Conservation (phyloP, 805 yeast genomes). For the Wickerhamomyces strasburgensis region DNA sequence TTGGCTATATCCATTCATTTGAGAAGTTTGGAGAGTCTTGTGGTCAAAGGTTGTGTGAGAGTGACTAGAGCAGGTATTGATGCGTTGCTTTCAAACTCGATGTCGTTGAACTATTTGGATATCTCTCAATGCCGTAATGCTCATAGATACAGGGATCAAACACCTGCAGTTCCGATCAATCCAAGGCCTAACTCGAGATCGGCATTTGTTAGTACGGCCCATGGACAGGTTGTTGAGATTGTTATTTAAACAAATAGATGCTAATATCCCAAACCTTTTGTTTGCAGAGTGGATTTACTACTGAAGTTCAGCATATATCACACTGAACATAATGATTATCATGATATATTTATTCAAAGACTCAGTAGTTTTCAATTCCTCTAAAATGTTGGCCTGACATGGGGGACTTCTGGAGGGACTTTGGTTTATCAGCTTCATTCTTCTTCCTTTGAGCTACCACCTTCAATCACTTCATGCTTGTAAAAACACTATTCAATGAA, state of each 20-base stretch:
- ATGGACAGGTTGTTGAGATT: slow-evolving; percentile 53
- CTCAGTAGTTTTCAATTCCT: no score
- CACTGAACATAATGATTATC: no score
- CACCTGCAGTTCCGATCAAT: slow-evolving; percentile 49
- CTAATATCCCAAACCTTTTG: no score
- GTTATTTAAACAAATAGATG: slow-evolving; percentile 37
- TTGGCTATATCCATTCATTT: slow-evolving; percentile 55
- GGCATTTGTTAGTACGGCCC: slow-evolving; percentile 52
- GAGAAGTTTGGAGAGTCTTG: slow-evolving; percentile 41
- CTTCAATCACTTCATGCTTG: no score
- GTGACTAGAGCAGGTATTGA: slow-evolving; percentile 78
- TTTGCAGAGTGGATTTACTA: no score
- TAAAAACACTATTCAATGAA: no score
- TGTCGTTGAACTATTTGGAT: slow-evolving; percentile 47
- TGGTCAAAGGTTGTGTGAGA: slow-evolving; percentile 65
- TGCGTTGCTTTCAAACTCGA: slow-evolving; percentile 52
- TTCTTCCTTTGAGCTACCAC: no score
- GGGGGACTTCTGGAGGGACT: no score
- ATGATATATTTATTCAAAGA: no score
- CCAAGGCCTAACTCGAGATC: slow-evolving; percentile 47
- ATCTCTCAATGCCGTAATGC: slow-evolving; percentile 71
- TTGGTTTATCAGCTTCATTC: no score
- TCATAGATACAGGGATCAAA: slow-evolving; percentile 55
- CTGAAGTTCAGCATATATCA: no score
- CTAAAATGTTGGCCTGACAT: no score